phyloP scores from a whole-genome alignment of 1,139 yeast species.

The Nakaseomyces nivariensis region DNA sequence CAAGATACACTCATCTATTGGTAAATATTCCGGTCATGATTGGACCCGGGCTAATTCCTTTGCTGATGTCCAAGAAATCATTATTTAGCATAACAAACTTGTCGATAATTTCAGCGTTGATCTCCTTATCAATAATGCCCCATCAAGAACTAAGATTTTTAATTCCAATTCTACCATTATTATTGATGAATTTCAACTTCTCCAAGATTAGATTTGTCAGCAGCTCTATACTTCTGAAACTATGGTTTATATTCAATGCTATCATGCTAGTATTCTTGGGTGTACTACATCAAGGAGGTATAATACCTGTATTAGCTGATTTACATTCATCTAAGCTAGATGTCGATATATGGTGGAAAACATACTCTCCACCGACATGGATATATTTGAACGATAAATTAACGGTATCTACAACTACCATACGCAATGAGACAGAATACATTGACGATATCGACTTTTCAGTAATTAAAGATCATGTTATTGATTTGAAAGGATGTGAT shows the following conservation, averaged over 20 bases:
- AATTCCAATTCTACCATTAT: slow-evolving; percentile 63
- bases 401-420: slow-evolving; percentile 23
- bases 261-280: slow-evolving; percentile 63
- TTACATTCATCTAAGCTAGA: slow-evolving; percentile 23
- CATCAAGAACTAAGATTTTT: slow-evolving; percentile 90
- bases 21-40: slow-evolving; percentile 69
- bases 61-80: slow-evolving; percentile 16
- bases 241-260: slow-evolving; percentile 61
- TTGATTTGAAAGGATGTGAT: slow-evolving; percentile 33
- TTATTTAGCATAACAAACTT: slow-evolving; percentile 38
- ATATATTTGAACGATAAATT: slow-evolving; percentile 40
- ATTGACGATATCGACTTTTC: slow-evolving; percentile 14
- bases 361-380: slow-evolving; percentile 92
- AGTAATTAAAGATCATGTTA: slow-evolving; percentile 22
- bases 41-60: slow-evolving; percentile 60
- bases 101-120: slow-evolving; percentile 52
- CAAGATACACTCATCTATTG: slow-evolving; percentile 61
- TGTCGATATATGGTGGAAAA: slow-evolving; percentile 79
- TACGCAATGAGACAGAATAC: slow-evolving; percentile 14
- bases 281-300: slow-evolving; percentile 80
- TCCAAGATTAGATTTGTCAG: not conserved
- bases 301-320: slow-evolving; percentile 51
- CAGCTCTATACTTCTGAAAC: not conserved
- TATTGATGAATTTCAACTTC: slow-evolving; percentile 28
- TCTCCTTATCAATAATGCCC: slow-evolving; percentile 57